phyloP scores from a whole-genome alignment of 1,139 yeast species.

The Trichomonascaceae sp. region DNA sequence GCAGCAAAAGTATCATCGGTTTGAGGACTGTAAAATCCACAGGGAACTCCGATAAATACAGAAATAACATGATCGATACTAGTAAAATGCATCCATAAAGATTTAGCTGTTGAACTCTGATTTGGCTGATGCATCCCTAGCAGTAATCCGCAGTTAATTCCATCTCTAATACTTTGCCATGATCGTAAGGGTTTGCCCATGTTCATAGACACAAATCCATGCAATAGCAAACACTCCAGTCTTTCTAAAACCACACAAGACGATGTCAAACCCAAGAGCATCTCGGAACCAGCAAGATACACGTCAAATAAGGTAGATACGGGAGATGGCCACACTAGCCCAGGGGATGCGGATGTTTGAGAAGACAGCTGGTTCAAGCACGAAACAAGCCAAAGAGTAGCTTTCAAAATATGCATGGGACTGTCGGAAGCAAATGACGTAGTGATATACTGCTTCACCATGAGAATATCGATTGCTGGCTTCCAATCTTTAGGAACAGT shows the following conservation, averaged over 20 bases:
- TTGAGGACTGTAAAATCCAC: not conserved
- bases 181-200: not conserved
- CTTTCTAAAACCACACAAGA: not conserved
- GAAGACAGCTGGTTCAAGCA: not conserved
- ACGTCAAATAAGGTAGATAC: not conserved
- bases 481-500: not conserved
- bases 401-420: not conserved
- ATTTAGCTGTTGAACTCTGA: not conserved
- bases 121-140: not conserved
- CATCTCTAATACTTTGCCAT: not conserved
- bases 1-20: not conserved
- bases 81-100: not conserved
- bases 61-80: not conserved
- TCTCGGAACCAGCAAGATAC: not conserved
- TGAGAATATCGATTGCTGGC: not conserved
- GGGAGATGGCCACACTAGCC: not conserved
- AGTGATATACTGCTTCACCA: not conserved
- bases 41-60: not conserved
- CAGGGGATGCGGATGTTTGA: not conserved
- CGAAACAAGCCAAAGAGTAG: not conserved
- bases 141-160: not conserved
- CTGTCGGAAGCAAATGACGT: not conserved
- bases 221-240: not conserved
- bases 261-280: not conserved
- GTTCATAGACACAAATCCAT: not conserved